Evolutionary conservation across 1,284 basidiomycete genomes (phyloP).

Genomic region (Ceratobasidium sp.): DNA sequence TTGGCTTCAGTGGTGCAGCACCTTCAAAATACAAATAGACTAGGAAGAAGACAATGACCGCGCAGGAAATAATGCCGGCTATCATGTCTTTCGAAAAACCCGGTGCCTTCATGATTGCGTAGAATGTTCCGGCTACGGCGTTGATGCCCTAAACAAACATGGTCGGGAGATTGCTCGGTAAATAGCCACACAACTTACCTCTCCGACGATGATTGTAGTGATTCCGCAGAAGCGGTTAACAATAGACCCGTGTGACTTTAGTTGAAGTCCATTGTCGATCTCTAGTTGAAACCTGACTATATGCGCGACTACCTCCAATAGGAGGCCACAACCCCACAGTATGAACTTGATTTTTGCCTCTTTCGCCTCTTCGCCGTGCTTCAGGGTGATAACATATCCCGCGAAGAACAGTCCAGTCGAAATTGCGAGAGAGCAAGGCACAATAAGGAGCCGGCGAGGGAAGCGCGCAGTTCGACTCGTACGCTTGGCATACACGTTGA

Average conservation of each 20-base stretch:
- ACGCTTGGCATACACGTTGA: background rate
- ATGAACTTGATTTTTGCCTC: slow-evolving; percentile 32
- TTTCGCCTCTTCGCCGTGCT: background rate
- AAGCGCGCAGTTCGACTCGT: background rate
- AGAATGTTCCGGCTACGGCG: slow-evolving; percentile 37
- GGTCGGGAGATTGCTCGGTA: background rate
- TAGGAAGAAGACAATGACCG: slow-evolving; percentile 38
- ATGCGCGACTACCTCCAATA: slow-evolving; percentile 41
- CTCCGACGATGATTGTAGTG: slow-evolving; percentile 36
- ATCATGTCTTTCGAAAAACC: slow-evolving; percentile 9
- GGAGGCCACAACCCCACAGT: slow-evolving; percentile 3
- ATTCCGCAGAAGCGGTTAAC: slow-evolving; percentile 9
- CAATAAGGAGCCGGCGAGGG: slow-evolving; percentile 8
- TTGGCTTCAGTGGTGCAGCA: slow-evolving; percentile 29
- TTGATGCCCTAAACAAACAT: slow-evolving; percentile 25
- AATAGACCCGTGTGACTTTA: slow-evolving; percentile 24
- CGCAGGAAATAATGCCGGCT: slow-evolving; percentile 10
- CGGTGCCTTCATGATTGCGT: slow-evolving; percentile 28
- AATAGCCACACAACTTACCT: background rate
- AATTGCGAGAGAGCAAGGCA: background rate
- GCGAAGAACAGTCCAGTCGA: slow-evolving; percentile 26
- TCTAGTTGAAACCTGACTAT: slow-evolving; percentile 32
- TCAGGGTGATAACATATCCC: slow-evolving; percentile 5
- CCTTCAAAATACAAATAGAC: slow-evolving; percentile 42
- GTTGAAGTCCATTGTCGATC: slow-evolving; percentile 21